Evolutionary conservation across 768 basidiomycete species (phyloP).

Genomic region (Saitozyma podzolica): DNA sequence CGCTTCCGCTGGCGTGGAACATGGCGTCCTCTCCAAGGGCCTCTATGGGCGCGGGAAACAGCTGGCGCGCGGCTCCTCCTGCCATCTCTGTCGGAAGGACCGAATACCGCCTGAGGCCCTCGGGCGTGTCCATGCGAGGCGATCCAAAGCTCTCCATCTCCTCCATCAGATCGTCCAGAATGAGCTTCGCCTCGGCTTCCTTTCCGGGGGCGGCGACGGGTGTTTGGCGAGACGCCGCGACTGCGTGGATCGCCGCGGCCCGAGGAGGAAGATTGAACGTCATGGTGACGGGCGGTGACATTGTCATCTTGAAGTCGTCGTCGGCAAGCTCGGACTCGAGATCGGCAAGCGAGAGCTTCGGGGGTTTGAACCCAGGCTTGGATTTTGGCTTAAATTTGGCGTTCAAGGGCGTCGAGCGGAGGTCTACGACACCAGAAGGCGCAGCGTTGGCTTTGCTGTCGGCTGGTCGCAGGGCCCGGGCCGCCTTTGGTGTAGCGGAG

Average conservation of each 20-base stretch:
- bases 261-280: conserved; percentile 57
- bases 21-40: background rate
- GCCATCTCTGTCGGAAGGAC: conserved; percentile 23
- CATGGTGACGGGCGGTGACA: conserved; percentile 61
- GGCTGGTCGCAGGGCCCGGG: background rate
- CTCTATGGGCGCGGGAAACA: background rate
- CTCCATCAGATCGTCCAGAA: conserved; percentile 67
- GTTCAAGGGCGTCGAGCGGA: conserved; percentile 56
- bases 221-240: conserved; percentile 11
- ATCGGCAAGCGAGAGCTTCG: conserved; percentile 19
- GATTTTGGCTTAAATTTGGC: conserved; percentile 54
- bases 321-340: conserved; percentile 17
- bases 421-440: conserved; percentile 65
- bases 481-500: conserved; percentile 15
- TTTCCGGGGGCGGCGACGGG: conserved; percentile 5
- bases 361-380: conserved; percentile 35
- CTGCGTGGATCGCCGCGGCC: conserved; percentile 27
- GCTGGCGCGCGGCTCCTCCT: conserved; percentile 8
- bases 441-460: too few relatives aligned
- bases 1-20: background rate
- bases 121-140: conserved; percentile 40
- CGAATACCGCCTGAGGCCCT: conserved; percentile 40
- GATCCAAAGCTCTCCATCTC: conserved; percentile 35
- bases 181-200: conserved; percentile 45
- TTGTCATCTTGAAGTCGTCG: conserved; percentile 44